phyloP scores from a whole-genome alignment of 2,329 filamentous ascomycete species.

The Xylariaceae sp. region DNA sequence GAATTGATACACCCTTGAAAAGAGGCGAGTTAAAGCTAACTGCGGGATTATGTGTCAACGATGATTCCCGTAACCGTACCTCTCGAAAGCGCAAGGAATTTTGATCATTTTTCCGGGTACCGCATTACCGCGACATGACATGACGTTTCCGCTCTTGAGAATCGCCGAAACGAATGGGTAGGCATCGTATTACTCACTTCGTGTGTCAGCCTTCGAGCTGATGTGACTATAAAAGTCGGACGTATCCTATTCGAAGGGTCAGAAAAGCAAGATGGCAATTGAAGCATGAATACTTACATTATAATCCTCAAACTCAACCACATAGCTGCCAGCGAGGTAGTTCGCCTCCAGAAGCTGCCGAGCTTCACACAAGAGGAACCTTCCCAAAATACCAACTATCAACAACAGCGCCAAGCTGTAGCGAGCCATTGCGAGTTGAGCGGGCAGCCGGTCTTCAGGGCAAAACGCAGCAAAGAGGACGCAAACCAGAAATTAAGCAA shows the following conservation, averaged over 20 bases:
- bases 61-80: background rate
- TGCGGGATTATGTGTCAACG: constrained; percentile 6
- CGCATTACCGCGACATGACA: background rate
- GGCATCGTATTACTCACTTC: constrained; percentile 28
- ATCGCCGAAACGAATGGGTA: background rate
- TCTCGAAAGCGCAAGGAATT: background rate
- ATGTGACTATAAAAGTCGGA: constrained; percentile 39
- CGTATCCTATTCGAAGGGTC: constrained; percentile 35
- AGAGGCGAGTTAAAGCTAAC: constrained; percentile 47
- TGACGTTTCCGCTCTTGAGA: background rate
- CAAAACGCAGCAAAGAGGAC: constrained; percentile 11
- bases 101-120: too few relatives aligned
- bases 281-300: constrained; percentile 37
- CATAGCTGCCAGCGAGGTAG: constrained; percentile 46
- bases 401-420: constrained; percentile 26
- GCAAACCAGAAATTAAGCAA: constrained; percentile 8
- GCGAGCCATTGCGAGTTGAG: constrained; percentile 29
- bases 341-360: constrained; percentile 21
- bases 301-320: constrained; percentile 50
- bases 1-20: constrained; percentile 53
- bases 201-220: constrained; percentile 40
- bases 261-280: constrained; percentile 5
- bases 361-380: constrained; percentile 24
- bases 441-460: constrained; percentile 3
- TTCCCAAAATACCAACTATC: constrained; percentile 28